Evolutionary conservation across 805 yeast species (phyloP).

Genomic region (Debaryomyces tyrocola): DNA sequence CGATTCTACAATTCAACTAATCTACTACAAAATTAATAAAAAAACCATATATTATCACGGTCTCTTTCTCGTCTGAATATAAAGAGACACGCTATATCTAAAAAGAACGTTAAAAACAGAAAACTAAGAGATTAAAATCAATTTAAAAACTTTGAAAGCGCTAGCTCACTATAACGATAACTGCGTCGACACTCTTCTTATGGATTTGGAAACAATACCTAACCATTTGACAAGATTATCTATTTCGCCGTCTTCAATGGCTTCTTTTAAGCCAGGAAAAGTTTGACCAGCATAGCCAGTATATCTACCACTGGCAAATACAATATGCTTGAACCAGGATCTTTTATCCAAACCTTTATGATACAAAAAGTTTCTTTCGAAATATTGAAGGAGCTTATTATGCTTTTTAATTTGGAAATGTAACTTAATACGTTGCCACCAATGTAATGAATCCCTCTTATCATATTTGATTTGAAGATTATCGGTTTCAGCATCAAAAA

Average conservation of each 20-base stretch:
- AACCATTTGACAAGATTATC: slow-evolving; percentile 46
- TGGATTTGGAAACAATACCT: slow-evolving; percentile 39
- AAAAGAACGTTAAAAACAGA: too few relatives aligned
- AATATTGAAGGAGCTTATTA: slow-evolving; percentile 38
- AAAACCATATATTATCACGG: too few relatives aligned
- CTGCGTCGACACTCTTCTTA: slow-evolving; percentile 25
- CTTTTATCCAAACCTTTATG: slow-evolving; percentile 48
- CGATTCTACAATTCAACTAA: too few relatives aligned
- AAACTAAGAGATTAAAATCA: too few relatives aligned
- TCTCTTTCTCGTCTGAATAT: too few relatives aligned
- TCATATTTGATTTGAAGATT: slow-evolving; percentile 30
- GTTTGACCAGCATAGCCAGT: slow-evolving; percentile 53
- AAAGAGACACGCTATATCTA: too few relatives aligned
- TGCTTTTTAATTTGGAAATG: slow-evolving; percentile 29
- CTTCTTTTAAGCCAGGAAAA: slow-evolving; percentile 61
- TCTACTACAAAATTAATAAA: too few relatives aligned
- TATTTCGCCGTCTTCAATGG: slow-evolving; percentile 47
- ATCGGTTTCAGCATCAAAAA: slow-evolving; percentile 28
- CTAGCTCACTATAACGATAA: neutral
- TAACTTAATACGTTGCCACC: slow-evolving; percentile 37
- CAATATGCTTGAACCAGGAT: slow-evolving; percentile 62
- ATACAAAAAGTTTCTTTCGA: slow-evolving; percentile 56
- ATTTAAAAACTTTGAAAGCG: too few relatives aligned
- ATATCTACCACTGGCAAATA: slow-evolving; percentile 58
- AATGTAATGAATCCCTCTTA: slow-evolving; percentile 29